Base-by-base conservation (phyloP, 169 alveolate genomes). In the Perkinsus olseni region DNA sequence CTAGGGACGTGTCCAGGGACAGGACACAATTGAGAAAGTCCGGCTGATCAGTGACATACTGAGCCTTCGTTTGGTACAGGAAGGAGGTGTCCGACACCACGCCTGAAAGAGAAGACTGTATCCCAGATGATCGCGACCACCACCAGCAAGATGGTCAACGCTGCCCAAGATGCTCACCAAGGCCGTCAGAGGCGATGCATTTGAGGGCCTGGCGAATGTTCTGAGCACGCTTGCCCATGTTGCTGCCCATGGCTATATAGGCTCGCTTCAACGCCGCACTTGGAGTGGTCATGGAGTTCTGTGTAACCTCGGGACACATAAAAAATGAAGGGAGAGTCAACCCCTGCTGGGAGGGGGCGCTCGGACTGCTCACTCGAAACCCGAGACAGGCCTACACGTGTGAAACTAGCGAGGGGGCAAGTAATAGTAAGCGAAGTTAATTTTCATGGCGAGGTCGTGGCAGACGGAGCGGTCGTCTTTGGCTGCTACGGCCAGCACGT, bases 211-310 rank as follows among this genome's bases (percentile, higher is more conserved):
- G 38, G 39, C 91, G 94, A 3, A 94, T 92, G 74, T n/a, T 92
- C 40, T 39, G 92, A 0, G 92, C 92, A 0, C 95, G 93, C 0
- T 93, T 92, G 13, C 92, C 93, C 39, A 92, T 37, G 45, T 94
- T 94, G n/a, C 93, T 48, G 21, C 95, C 95, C 90, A 94, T 38
- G 39, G 93, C 90, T 21, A 94, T 92, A 91, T 91, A 93, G 0
- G 95, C 95, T 21, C 40, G 62, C 34, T 62, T 62, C 34, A 62
- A 62, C 82, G 82, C 34, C 31, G 82, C 50, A 40, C 50, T 40
- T 40, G 50, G 34, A 13, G 82, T 21, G 82, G 82, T 28, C 37
- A 28, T 13, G 34, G 82, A 62, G 31, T 4, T 28, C 82, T 21
- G 28, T 62, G 82, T 13, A 28, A 28, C 28, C 31, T 62, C 31